Evolutionary conservation across 2,329 filamentous ascomycete genomes (phyloP).

Genomic region (Triangularia verruculosa): DNA sequence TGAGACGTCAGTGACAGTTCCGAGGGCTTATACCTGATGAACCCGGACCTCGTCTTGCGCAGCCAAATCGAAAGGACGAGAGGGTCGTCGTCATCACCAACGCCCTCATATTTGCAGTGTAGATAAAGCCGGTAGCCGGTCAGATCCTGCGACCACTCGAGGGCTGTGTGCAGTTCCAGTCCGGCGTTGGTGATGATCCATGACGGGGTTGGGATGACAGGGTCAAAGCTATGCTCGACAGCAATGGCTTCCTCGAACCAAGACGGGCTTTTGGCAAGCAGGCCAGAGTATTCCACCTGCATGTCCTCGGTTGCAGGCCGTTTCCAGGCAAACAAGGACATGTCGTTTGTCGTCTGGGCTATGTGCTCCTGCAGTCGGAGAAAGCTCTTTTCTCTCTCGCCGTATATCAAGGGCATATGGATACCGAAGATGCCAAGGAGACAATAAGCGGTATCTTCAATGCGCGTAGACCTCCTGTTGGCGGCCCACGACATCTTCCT

Average conservation of each 20-base stretch:
- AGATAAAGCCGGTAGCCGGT: neutral
- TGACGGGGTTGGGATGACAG: constrained; percentile 6
- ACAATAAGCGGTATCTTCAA: neutral
- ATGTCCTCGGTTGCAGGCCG: neutral
- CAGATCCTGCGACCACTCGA: neutral
- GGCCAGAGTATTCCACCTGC: neutral
- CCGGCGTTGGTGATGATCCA: constrained; percentile 13
- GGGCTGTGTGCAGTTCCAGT: constrained; percentile 1
- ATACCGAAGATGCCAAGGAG: constrained; percentile 6
- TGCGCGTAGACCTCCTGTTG: neutral
- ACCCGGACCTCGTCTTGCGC: constrained; percentile 5
- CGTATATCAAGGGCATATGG: constrained; percentile 14
- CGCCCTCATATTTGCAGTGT: neutral
- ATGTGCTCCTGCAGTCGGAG: constrained; percentile 13
- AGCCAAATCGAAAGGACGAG: constrained; percentile 8
- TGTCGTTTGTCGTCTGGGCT: constrained; percentile 12
- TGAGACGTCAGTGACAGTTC: neutral
- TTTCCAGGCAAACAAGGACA: constrained; percentile 13
- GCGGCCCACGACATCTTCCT: constrained; percentile 16
- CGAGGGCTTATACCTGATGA: neutral
- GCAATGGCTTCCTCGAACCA: neutral
- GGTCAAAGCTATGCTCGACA: neutral
- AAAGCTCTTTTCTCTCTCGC: constrained; percentile 10
- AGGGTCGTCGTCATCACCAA: neutral
- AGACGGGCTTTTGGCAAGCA: constrained; percentile 6